Conservation (phyloP, 2,329 filamentous ascomycete genomes). For the Pleomassaria siparia region DNA sequence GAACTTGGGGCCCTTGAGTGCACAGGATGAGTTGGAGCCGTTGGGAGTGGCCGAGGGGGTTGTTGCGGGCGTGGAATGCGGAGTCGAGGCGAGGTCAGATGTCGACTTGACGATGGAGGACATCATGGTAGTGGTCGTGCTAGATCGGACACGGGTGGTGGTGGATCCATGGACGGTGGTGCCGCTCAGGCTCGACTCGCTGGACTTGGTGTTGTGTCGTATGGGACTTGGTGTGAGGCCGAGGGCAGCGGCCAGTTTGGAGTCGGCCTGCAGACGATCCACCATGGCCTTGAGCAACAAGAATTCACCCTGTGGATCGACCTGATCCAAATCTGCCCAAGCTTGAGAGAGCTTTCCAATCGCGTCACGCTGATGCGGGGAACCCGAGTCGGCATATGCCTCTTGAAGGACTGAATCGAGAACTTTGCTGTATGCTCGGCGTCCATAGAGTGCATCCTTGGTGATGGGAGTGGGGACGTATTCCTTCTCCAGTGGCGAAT, state of each 20-base stretch:
- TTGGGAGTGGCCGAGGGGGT: constrained; percentile 26
- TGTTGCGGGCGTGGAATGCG: constrained; percentile 20
- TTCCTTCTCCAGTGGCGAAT: constrained; percentile 56
- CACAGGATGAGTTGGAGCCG: constrained; percentile 43
- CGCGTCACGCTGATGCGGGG: constrained; percentile 75
- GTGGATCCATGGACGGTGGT: constrained; percentile 38
- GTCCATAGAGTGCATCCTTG: constrained; percentile 82
- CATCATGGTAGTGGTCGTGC: constrained; percentile 21
- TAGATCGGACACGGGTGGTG: constrained; percentile 37
- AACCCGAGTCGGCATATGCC: constrained; percentile 75
- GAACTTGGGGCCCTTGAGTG: constrained; percentile 63
- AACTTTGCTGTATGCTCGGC: constrained; percentile 77
- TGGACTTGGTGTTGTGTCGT: constrained; percentile 34
- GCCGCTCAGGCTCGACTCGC: constrained; percentile 35
- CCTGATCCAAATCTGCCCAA: constrained; percentile 78
- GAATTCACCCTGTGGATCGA: constrained; percentile 89
- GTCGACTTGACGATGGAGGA: constrained; percentile 22
- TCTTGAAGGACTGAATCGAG: constrained; percentile 84
- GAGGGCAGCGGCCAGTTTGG: constrained; percentile 59
- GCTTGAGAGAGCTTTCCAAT: constrained; percentile 82
- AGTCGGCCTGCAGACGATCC: constrained; percentile 69
- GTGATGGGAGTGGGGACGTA: constrained; percentile 56
- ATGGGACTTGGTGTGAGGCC: constrained; percentile 37
- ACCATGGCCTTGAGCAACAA: constrained; percentile 79
- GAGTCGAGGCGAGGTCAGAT: constrained; percentile 22